A percentile compares a stretch with the other conserved stretches of the same genome.
Conservation (phyloP, 192 early-diverging fungal species). For the Paraglomus brasilianum region DNA sequence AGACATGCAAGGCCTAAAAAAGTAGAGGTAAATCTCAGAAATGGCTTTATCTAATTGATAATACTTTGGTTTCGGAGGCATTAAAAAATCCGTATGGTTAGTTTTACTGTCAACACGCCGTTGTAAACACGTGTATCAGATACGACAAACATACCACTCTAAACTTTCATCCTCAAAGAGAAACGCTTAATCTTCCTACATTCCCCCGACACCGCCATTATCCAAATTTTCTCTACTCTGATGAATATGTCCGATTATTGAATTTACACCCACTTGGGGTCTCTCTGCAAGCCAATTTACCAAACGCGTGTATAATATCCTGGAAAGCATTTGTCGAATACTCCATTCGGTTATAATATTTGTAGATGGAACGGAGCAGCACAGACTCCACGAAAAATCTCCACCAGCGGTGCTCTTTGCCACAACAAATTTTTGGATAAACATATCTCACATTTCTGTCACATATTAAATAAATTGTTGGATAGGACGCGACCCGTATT, state of each 20-base stretch:
- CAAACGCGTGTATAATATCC: slow-evolving; percentile 78
- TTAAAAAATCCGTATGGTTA: background rate
- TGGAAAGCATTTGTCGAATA: slow-evolving; percentile 74
- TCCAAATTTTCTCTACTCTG: slow-evolving; percentile 43
- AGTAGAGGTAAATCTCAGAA: slow-evolving; percentile 86
- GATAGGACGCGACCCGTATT: background rate
- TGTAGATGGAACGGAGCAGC: slow-evolving; percentile 69
- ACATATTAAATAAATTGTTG: slow-evolving; percentile 51
- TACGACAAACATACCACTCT: slow-evolving; percentile 56
- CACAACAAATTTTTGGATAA: slow-evolving; percentile 76
- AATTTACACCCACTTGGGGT: slow-evolving; percentile 46
- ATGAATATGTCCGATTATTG: slow-evolving; percentile 29
- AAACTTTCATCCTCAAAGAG: slow-evolving; percentile 62
- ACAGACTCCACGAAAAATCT: slow-evolving; percentile 72
- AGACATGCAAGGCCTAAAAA: slow-evolving; percentile 74
- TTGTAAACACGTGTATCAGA: background rate
- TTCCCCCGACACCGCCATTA: slow-evolving; percentile 10
- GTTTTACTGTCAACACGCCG: slow-evolving; percentile 12
- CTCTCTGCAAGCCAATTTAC: slow-evolving; percentile 75
- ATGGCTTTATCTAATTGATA: slow-evolving; percentile 90
- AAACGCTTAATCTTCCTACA: slow-evolving; percentile 40
- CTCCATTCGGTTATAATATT: slow-evolving; percentile 72
- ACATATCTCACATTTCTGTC: slow-evolving; percentile 94
- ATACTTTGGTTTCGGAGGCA: slow-evolving; percentile 58
- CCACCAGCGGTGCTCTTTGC: slow-evolving; percentile 79